Conservation (phyloP, 139 green algal genomes). For the Chlamydomonas eustigma region DNA sequence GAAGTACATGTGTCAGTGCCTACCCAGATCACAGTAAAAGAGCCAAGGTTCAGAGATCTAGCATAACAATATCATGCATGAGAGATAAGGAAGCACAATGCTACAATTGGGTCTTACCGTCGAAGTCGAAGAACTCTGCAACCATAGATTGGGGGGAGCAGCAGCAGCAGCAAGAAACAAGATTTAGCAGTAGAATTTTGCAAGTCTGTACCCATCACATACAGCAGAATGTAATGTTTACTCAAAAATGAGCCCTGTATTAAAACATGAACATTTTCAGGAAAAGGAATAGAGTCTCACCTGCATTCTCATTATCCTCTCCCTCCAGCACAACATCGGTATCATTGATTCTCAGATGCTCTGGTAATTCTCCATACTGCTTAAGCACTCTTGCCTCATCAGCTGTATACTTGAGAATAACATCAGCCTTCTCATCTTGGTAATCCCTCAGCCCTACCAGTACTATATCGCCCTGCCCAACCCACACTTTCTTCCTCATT, state of each 20-base stretch:
- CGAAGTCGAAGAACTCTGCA: no score
- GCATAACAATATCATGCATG: no score
- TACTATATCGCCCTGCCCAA: conserved; percentile 89
- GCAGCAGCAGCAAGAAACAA: no score
- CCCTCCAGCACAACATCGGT: conserved; percentile 27
- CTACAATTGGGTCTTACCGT: no score
- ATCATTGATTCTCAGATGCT: conserved; percentile 81
- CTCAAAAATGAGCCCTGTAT: not conserved
- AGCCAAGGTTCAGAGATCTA: no score
- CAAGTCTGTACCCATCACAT: no score
- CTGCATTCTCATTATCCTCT: conserved; percentile 41
- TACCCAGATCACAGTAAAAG: no score
- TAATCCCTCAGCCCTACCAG: conserved; percentile 97
- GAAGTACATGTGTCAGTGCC: no score
- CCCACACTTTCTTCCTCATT: conserved; percentile 98
- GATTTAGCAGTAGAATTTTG: no score
- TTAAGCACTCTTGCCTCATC: conserved; percentile 58
- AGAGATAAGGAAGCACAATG: no score
- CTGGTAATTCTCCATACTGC: conserved; percentile 96
- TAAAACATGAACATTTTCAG: not conserved
- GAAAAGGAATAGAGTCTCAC: no score
- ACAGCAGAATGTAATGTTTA: conserved; percentile 4
- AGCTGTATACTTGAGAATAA: conserved; percentile 92
- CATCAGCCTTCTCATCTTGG: conserved; percentile 99
- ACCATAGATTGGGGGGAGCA: no score